Percentiles rank a stretch among this genome's conserved stretches.
Conservation (phyloP, 371 early-diverging fungal genomes). For the Mortierella sp. region DNA sequence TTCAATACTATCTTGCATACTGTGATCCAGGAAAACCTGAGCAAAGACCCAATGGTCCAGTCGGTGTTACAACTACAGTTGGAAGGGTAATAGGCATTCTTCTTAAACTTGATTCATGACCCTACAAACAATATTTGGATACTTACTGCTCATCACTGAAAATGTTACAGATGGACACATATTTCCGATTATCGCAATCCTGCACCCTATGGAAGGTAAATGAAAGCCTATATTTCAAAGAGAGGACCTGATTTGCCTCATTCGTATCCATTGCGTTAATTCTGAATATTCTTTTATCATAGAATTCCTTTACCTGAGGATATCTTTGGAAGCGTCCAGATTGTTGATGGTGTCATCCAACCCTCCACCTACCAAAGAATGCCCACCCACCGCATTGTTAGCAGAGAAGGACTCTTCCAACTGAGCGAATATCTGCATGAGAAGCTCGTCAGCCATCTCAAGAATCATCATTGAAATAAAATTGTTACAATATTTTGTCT, state of each 20-base stretch:
- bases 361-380: constrained; percentile 75
- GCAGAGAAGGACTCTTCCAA: constrained; percentile 76
- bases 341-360: constrained; percentile 65
- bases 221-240: background rate
- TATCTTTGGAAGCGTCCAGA: constrained; percentile 81
- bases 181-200: constrained; percentile 53
- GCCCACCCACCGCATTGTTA: constrained; percentile 86
- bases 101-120: background rate
- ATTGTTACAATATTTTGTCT: background rate
- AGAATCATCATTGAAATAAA: constrained; percentile 9
- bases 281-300: background rate
- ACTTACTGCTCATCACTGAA: background rate
- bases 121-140: background rate
- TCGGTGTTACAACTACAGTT: constrained; percentile 41
- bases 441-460: constrained; percentile 30
- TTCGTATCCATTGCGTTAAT: background rate
- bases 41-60: constrained; percentile 37
- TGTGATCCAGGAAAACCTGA: constrained; percentile 33
- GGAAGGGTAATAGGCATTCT: constrained; percentile 33
- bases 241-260: background rate
- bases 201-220: constrained; percentile 54
- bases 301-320: constrained; percentile 84
- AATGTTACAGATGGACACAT: constrained; percentile 45
- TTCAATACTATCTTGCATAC: constrained; percentile 39
- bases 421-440: constrained; percentile 62